Conservation (phyloP, 768 basidiomycete species). For the Pholiota conissans region DNA sequence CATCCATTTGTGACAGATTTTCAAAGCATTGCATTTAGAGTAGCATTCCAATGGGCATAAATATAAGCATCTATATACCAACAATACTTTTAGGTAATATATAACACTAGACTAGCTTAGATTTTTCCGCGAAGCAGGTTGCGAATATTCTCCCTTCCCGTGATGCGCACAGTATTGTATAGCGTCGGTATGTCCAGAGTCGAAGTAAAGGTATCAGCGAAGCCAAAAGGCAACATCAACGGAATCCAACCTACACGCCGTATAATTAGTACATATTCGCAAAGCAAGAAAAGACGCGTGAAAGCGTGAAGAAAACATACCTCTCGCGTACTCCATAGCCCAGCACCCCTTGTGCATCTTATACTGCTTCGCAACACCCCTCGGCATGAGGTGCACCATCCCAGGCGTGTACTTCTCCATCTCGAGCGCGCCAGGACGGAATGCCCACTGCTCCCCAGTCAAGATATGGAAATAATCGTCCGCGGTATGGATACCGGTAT, state of each 20-base stretch:
- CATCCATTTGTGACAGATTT: no score
- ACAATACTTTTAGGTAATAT: background rate
- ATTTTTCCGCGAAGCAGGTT: conserved; percentile 90
- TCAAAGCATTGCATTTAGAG: no score
- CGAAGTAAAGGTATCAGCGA: conserved; percentile 82
- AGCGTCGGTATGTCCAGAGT: conserved; percentile 87
- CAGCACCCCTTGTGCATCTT: conserved; percentile 97
- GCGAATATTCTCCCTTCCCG: conserved; percentile 77
- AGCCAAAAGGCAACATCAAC: conserved; percentile 92
- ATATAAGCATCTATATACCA: background rate
- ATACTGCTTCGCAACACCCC: conserved; percentile 92
- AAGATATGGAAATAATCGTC: conserved; percentile 99
- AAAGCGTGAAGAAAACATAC: conserved; percentile 44
- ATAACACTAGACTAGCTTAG: conserved; percentile 35
- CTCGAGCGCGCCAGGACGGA: conserved; percentile 74
- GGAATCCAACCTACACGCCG: conserved; percentile 89
- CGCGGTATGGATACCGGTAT: conserved; percentile 89
- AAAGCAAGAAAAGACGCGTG: background rate
- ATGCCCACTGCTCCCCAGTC: conserved; percentile 94
- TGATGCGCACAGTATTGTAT: conserved; percentile 74
- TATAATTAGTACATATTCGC: background rate
- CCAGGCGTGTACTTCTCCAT: conserved; percentile 88
- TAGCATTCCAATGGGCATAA: no score
- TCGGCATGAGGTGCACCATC: conserved; percentile 77
- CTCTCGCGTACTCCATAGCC: conserved; percentile 92